Base-by-base conservation (phyloP, 106 monocot genomes). In the Triglochin maritima region DNA sequence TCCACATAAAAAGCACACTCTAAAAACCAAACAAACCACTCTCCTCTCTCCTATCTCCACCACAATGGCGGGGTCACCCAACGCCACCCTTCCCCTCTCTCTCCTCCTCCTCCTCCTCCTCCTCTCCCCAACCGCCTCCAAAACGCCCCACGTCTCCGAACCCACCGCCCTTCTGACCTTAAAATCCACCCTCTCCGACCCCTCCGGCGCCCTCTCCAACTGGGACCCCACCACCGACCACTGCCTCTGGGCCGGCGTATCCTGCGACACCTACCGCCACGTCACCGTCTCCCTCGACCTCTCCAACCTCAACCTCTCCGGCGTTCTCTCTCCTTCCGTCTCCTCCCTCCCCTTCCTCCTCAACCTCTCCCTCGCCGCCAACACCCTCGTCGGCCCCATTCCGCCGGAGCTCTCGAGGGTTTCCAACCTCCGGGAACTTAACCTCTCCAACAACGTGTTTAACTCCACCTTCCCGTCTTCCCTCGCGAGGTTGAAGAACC, bases 391-490 rank as follows among this genome's bases (percentile, higher is more conserved):
- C 71, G 84, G 88, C 46, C 83, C 83, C 9, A 80, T 93, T 29
- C 85, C 90, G 4, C 29, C 81, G 10, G 60, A 77, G 46, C 46
- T 90, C 48, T 81, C 85, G 46, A 63, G 56, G 11, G 50, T 82
- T 41, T 52, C 79, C 11, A 49, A 11, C 44, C 89, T 90, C 67
- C 78, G 76, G 29, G 49, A 65, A 70, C 89, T 95, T 12, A 90
- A 95, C 61, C 85, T 90, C 67, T 95, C 90, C 61, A 90, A 90
- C 85, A 90, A 90, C 57, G 56, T 77, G 57, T 69, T 95, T 74
- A 87, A 87, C 57, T 82, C 81, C 42, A 70, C 63, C 61, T 87
- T 87, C 51, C 90, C 90, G 9, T 3, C 79, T 6, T 45, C 75
- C 8, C 70, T 87, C 13, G 59, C 78, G 13, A 54, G 63, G 59